Evolutionary conservation across 345 rosid species (phyloP).

Genomic region (Euphorbia tirucalli): DNA sequence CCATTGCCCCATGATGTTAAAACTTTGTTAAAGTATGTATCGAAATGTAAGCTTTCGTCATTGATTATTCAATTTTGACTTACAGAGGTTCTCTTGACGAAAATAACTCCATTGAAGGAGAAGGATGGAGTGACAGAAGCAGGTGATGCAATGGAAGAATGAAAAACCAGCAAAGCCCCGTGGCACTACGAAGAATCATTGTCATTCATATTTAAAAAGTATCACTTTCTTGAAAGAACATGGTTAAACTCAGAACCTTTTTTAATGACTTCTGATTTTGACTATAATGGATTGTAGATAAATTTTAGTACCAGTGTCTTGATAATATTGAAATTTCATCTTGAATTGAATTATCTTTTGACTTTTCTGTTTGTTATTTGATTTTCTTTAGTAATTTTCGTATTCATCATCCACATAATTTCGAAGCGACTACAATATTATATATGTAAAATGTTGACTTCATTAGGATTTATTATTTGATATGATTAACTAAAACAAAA

Average conservation of each 20-base stretch:
- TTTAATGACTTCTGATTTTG: too few relatives aligned
- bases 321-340: background rate
- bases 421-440: too few relatives aligned
- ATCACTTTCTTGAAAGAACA: background rate
- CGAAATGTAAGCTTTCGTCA: background rate
- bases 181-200: background rate
- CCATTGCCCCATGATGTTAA: too few relatives aligned
- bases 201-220: background rate
- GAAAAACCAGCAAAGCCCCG: too few relatives aligned
- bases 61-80: slow-evolving; percentile 12
- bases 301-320: background rate
- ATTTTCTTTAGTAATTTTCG: background rate
- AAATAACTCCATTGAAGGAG: slow-evolving; percentile 61
- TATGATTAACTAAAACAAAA: too few relatives aligned
- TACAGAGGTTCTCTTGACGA: slow-evolving; percentile 69
- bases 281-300: background rate
- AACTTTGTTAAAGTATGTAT: background rate
- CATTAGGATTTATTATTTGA: too few relatives aligned
- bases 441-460: too few relatives aligned
- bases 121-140: slow-evolving; percentile 50
- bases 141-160: slow-evolving; percentile 82
- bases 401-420: too few relatives aligned
- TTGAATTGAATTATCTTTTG: background rate
- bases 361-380: background rate
- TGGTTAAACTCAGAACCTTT: too few relatives aligned